A percentile compares a stretch with the other conserved stretches of the same genome.
Conservation (phyloP, 202 grass and related monocot genomes). For the Schoenoplectus tabernaemontani region DNA sequence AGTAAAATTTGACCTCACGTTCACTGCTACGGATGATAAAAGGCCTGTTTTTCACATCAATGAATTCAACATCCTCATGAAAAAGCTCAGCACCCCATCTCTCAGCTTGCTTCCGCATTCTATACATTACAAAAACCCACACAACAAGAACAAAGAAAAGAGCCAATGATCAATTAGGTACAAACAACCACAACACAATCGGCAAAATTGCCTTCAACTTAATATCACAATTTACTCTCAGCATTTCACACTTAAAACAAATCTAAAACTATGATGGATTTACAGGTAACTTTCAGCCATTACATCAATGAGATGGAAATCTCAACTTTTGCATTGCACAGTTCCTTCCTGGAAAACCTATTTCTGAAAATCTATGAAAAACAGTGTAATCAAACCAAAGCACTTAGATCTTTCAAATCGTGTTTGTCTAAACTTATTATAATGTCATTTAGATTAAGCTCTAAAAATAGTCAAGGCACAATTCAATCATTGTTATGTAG, state of each 20-base stretch:
- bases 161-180: background rate
- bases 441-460: background rate
- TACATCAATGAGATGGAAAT: background rate
- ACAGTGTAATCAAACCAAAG: background rate
- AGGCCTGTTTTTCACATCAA: slow-evolving; percentile 66
- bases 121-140: slow-evolving; percentile 16
- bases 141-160: slow-evolving; percentile 15
- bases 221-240: background rate
- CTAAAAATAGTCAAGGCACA: background rate
- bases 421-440: background rate
- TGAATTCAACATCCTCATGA: slow-evolving; percentile 93
- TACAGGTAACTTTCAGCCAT: background rate
- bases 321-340: background rate
- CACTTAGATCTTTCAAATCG: background rate
- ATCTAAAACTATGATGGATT: background rate
- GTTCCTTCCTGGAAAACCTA: background rate
- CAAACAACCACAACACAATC: background rate
- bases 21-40: slow-evolving; percentile 70
- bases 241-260: background rate
- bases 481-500: background rate
- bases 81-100: slow-evolving; percentile 87
- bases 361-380: background rate
- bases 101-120: slow-evolving; percentile 88
- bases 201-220: background rate
- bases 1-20: slow-evolving; percentile 51